Evolutionary conservation across 768 basidiomycete genomes (phyloP).

Genomic region (Serendipita vermifera): DNA sequence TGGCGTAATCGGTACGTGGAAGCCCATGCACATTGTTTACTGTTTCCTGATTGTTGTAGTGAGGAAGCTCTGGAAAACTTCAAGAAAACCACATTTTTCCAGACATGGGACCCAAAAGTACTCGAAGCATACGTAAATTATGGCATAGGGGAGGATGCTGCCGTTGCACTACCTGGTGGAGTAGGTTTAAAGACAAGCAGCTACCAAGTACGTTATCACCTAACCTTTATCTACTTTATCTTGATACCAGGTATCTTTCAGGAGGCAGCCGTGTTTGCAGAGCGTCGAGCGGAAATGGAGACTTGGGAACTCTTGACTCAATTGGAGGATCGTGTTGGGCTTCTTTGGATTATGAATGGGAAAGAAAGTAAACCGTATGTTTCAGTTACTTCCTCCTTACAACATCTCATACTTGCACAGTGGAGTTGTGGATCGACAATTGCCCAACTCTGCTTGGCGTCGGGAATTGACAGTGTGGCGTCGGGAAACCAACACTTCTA

Average conservation of each 20-base stretch:
- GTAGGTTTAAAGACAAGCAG: slow-evolving; percentile 52
- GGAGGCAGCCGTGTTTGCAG: slow-evolving; percentile 50
- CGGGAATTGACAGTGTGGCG: slow-evolving; percentile 3
- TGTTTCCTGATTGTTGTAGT: slow-evolving; percentile 24
- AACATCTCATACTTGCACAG: too few relatives aligned
- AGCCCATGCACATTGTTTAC: neutral
- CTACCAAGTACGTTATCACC: slow-evolving; percentile 27
- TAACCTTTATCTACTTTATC: neutral
- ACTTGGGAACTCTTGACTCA: slow-evolving; percentile 26
- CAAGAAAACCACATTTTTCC: slow-evolving; percentile 49
- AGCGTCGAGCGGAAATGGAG: slow-evolving; percentile 25
- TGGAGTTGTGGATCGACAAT: too few relatives aligned
- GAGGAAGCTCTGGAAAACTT: slow-evolving; percentile 46
- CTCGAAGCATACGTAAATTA: slow-evolving; percentile 48
- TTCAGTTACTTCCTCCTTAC: too few relatives aligned
- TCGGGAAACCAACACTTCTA: neutral
- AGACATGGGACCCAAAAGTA: slow-evolving; percentile 50
- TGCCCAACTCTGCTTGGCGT: slow-evolving; percentile 9
- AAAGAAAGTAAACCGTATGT: slow-evolving; percentile 27
- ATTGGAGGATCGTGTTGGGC: slow-evolving; percentile 37
- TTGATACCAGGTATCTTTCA: slow-evolving; percentile 12
- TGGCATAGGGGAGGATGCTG: slow-evolving; percentile 30
- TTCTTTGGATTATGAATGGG: slow-evolving; percentile 47
- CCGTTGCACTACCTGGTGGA: slow-evolving; percentile 24
- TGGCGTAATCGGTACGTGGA: slow-evolving; percentile 49